Conservation (phyloP, 805 yeast species). For the Candida coleopterorum region DNA sequence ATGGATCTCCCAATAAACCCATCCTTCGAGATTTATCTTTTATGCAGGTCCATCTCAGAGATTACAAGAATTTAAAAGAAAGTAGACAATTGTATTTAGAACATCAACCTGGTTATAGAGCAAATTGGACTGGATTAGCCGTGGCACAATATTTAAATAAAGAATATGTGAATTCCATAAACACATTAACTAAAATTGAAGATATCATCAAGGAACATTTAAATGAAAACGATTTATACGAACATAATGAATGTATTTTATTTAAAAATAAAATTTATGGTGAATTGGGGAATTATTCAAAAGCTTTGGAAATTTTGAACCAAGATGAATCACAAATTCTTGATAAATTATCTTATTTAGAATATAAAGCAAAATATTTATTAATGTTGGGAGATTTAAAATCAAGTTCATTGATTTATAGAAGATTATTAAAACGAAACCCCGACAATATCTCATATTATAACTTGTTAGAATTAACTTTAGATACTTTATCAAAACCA, state of each 20-base stretch:
- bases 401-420: conserved; percentile 66
- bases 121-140: conserved; percentile 87
- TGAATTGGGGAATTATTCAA: conserved; percentile 56
- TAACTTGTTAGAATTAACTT: conserved; percentile 56
- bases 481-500: conserved; percentile 46
- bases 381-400: conserved; percentile 49
- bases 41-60: conserved; percentile 76
- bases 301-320: conserved; percentile 61
- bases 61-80: conserved; percentile 54
- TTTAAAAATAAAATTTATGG: conserved; percentile 66
- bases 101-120: conserved; percentile 73
- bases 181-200: conserved; percentile 72
- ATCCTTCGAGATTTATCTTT: conserved; percentile 79
- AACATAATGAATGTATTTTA: conserved; percentile 75
- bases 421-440: conserved; percentile 73
- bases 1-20: conserved; percentile 73
- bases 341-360: conserved; percentile 60
- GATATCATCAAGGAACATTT: conserved; percentile 64
- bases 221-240: conserved; percentile 62
- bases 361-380: conserved; percentile 62
- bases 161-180: conserved; percentile 64
- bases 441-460: conserved; percentile 76
- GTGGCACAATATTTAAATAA: conserved; percentile 76
- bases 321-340: conserved; percentile 42
- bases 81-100: conserved; percentile 69